Evolutionary conservation across 2,329 filamentous ascomycete species (phyloP), one percentile per base, ranked within the genome.

Genomic region (Calonectria pteridis): DNA sequence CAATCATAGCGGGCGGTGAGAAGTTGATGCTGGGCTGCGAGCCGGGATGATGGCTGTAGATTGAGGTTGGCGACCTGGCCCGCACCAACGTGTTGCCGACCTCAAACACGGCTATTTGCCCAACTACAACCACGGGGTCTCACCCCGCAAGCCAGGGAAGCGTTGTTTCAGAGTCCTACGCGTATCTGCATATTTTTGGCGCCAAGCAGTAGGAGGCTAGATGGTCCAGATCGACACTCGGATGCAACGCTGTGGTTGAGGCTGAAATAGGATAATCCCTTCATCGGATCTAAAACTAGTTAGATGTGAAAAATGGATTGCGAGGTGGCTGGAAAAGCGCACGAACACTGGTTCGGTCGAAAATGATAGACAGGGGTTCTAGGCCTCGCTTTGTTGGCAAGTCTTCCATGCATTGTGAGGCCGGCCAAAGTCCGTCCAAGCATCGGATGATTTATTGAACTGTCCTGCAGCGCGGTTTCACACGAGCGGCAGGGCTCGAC

Each of bases 11-110:
- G 59, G 51, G 58, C 74, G 65, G 69, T 70, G 74, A 78, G 71
- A 71, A 65, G 63, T 37, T 68, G 31, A 43, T 46, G 71, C 53
- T 35, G 23, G 62, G 59, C 26, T 37, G 67, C 31, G 69, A 77
- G 50, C 78, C 49, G 58, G 78, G 78, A 80, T 80, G 35, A 79
- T 80, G 78, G 78, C 67, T 80, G 78, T 75, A 78, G 62, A 69
- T 77, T n/a, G 76, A 79, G 76, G 75, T 75, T 79, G 78, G 77
- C 70, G 51, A 69, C 67, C 35, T 33, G 77, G 43, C 64, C 78
- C 78, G 77, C 76, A 71, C 51, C 53, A 67, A 58, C 70, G 58
- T 71, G 69, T 72, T 64, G 35, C 64, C 59, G 50, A 67, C 53
- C 70, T 62, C 55, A 62, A 37, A 65, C 70, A 64, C 53, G 37